Conservation (phyloP, 73 alveolate species). For the Symbiodinium pilosum region DNA sequence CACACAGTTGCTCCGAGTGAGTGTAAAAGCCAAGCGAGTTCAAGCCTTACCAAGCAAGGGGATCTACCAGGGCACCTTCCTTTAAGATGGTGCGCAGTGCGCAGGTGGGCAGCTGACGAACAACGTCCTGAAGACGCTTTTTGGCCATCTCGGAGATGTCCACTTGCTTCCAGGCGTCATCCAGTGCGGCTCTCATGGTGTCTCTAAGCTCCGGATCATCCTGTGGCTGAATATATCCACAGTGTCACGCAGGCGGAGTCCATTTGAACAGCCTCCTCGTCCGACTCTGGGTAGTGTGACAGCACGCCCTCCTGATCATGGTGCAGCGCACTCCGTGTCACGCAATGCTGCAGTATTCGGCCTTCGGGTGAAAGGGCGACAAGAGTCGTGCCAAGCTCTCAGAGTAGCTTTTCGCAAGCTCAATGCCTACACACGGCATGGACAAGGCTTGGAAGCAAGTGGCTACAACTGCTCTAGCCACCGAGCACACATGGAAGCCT, state of each 20-base stretch:
- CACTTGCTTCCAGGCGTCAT: slow-evolving; percentile 44
- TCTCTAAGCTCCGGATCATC: background rate
- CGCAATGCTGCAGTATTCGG: too few species aligned
- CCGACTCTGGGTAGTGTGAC: background rate
- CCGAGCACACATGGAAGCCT: background rate
- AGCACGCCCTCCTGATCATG: too few species aligned
- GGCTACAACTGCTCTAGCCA: background rate
- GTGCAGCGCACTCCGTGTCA: too few species aligned
- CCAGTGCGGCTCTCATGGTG: slow-evolving; percentile 30
- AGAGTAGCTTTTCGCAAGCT: slow-evolving; percentile 38
- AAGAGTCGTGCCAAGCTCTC: slow-evolving; percentile 40
- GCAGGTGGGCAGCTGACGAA: slow-evolving; percentile 14
- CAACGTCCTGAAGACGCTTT: slow-evolving; percentile 46
- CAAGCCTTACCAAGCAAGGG: slow-evolving; percentile 8
- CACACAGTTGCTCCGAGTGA: slow-evolving; percentile 73
- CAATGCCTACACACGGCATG: slow-evolving; percentile 21
- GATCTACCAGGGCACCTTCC: background rate
- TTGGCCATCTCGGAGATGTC: slow-evolving; percentile 36
- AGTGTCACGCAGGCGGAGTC: too few species aligned
- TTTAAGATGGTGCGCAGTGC: background rate
- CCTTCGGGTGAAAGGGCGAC: slow-evolving; percentile 62
- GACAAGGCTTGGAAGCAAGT: background rate
- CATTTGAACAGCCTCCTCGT: background rate
- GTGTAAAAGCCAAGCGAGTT: slow-evolving; percentile 86
- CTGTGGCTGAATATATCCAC: background rate